phyloP scores from a whole-genome alignment of 768 basidiomycete genomes.

The Wakefieldia striispora region DNA sequence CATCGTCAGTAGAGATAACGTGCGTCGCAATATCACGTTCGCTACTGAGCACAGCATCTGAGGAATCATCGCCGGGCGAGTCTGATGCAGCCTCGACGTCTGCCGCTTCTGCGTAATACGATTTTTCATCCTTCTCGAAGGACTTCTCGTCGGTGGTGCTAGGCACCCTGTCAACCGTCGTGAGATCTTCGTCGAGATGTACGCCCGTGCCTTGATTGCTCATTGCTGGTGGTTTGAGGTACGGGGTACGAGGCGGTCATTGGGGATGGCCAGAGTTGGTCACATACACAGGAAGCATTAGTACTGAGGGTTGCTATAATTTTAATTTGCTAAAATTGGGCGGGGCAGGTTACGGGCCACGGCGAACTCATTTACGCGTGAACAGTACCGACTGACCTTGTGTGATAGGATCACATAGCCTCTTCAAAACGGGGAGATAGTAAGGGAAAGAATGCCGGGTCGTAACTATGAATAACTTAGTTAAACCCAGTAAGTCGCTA shows the following conservation, averaged over 20 bases:
- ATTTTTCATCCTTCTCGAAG: conserved; percentile 7
- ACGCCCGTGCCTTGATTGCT: background rate
- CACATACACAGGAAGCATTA: no score
- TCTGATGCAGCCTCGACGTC: conserved; percentile 32
- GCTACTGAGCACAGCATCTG: conserved; percentile 31
- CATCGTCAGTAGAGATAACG: conserved; percentile 41
- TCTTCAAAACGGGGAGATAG: background rate
- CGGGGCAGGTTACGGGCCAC: background rate
- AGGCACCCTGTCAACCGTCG: background rate
- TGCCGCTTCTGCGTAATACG: conserved; percentile 19
- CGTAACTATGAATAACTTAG: no score
- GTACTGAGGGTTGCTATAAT: no score
- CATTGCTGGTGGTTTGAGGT: conserved; percentile 2
- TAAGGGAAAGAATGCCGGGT: no score
- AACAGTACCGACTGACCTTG: background rate
- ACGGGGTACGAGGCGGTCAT: background rate
- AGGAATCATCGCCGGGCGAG: conserved; percentile 4
- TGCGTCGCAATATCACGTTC: conserved; percentile 49
- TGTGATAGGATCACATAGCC: background rate
- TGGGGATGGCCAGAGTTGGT: no score
- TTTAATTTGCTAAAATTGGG: background rate
- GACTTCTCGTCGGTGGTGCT: conserved; percentile 11
- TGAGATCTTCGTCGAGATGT: background rate
- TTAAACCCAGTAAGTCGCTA: no score
- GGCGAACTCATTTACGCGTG: background rate